Conservation (phyloP, 106 monocot genomes). For the Iris macrosiphon region DNA sequence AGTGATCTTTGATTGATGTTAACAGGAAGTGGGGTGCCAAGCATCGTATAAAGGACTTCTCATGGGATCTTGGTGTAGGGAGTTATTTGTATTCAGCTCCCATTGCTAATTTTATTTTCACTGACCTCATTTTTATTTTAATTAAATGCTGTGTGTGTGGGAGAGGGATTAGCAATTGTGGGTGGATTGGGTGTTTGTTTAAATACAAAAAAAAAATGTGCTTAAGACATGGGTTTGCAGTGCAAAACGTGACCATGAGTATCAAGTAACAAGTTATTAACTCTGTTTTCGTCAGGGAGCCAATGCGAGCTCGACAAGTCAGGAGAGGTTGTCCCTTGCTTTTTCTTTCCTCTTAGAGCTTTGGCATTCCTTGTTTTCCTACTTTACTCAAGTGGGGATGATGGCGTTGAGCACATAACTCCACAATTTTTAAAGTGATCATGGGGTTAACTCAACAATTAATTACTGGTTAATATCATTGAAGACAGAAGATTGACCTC, state of each 20-base stretch:
- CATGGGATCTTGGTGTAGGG: slow-evolving; percentile 3
- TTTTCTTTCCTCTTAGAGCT: not conserved
- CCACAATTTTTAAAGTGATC: too few relatives aligned
- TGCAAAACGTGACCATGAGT: slow-evolving; percentile 20
- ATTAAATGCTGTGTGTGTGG: too few relatives aligned
- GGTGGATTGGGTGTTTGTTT: too few relatives aligned
- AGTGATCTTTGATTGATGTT: not conserved
- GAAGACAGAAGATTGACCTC: too few relatives aligned
- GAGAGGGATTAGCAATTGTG: not conserved
- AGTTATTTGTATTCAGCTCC: too few relatives aligned
- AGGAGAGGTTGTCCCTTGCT: too few relatives aligned
- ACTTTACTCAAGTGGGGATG: not conserved
- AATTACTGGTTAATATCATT: too few relatives aligned
- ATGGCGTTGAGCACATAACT: not conserved
- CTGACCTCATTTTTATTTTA: too few relatives aligned
- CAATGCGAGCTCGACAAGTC: not conserved
- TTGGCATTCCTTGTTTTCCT: not conserved
- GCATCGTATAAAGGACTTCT: slow-evolving; percentile 1
- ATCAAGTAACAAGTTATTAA: not conserved
- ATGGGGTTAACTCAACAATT: too few relatives aligned
- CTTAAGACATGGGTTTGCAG: slow-evolving; percentile 21
- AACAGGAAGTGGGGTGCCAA: not conserved
- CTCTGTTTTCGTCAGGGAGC: not conserved
- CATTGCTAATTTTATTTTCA: too few relatives aligned
- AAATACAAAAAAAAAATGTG: too few relatives aligned